A percentile compares a stretch with the other conserved stretches of the same genome.
These are phyloP conservation scores for Phytophthora fragariae DNA, from an alignment of 352 stramenopile genomes.

Conservation along the genomic window DNA sequence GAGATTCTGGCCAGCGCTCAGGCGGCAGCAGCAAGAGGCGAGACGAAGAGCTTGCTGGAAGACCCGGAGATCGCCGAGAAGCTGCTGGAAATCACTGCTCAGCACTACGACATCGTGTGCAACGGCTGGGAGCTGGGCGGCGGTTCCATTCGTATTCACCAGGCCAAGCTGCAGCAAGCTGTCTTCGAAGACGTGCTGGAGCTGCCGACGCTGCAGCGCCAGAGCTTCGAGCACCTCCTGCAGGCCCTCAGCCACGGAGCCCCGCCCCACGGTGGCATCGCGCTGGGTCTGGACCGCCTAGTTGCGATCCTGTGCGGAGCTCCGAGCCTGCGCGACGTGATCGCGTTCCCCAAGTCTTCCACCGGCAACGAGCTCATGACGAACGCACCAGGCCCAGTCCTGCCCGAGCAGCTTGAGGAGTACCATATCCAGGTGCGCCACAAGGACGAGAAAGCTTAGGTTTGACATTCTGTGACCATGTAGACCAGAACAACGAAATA, in stretches of 20 bases:
- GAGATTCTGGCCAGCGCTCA: conserved; percentile 46
- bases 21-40: conserved; percentile 15
- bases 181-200: conserved; percentile 85
- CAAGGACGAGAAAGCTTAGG: conserved; percentile 19
- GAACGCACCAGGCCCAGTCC: conserved; percentile 71
- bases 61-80: conserved; percentile 61
- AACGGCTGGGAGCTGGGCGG: conserved; percentile 90
- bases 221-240: conserved; percentile 88
- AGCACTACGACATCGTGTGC: conserved; percentile 91
- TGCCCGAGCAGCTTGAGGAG: conserved; percentile 73
- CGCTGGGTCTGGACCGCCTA: conserved; percentile 86
- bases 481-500: conserved; percentile 16
- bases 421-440: conserved; percentile 77
- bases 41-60: conserved; percentile 51
- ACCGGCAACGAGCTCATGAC: conserved; percentile 91
- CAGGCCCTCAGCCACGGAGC: conserved; percentile 80
- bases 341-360: conserved; percentile 92
- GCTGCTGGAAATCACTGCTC: conserved; percentile 67
- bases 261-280: conserved; percentile 87
- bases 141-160: conserved; percentile 88
- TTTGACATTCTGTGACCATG: neutral
- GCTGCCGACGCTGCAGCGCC: conserved; percentile 65
- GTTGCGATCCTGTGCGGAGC: conserved; percentile 85
- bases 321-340: conserved; percentile 86
- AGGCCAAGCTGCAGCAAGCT: conserved; percentile 70